Evolutionary conservation across 192 early-diverging fungal species (phyloP).

Genomic region (Mortierella alpina): DNA sequence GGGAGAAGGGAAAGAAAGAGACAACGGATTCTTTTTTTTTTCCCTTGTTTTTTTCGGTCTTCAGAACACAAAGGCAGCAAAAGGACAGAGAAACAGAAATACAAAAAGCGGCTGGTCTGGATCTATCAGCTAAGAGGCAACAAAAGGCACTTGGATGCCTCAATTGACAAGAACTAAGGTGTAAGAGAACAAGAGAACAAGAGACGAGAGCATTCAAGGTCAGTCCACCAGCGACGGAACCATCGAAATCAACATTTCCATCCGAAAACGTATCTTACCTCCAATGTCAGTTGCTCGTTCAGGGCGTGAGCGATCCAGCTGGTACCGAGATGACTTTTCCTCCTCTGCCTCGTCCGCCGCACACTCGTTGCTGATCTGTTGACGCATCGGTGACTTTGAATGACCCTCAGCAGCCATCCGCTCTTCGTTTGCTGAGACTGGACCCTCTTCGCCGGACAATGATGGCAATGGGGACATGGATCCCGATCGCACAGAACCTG

Average conservation of each 20-base stretch:
- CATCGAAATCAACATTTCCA: too few species aligned
- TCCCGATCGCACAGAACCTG: too few species aligned
- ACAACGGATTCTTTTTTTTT: not conserved
- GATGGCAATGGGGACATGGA: not conserved
- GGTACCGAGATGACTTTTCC: constrained; percentile 2
- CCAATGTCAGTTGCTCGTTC: constrained; percentile 28
- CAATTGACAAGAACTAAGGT: too few species aligned
- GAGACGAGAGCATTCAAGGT: too few species aligned
- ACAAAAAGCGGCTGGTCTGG: too few species aligned
- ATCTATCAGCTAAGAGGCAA: too few species aligned
- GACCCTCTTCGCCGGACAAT: not conserved
- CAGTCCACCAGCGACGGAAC: too few species aligned
- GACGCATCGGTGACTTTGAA: not conserved
- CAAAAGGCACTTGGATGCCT: too few species aligned
- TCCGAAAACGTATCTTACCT: constrained; percentile 10
- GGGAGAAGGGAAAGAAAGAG: not conserved
- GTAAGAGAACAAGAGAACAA: too few species aligned
- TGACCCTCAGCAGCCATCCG: not conserved
- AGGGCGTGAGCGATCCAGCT: constrained; percentile 1
- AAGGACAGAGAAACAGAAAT: not conserved
- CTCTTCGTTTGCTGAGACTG: constrained; percentile 3
- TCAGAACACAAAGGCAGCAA: not conserved
- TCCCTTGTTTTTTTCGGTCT: not conserved
- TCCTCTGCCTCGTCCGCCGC: constrained; percentile 5
- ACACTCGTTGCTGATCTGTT: not conserved